A percentile compares a stretch with the other conserved stretches of the same genome.
Evolutionary conservation across 768 basidiomycete species (phyloP).

Genomic region (Hericium coralloides): DNA sequence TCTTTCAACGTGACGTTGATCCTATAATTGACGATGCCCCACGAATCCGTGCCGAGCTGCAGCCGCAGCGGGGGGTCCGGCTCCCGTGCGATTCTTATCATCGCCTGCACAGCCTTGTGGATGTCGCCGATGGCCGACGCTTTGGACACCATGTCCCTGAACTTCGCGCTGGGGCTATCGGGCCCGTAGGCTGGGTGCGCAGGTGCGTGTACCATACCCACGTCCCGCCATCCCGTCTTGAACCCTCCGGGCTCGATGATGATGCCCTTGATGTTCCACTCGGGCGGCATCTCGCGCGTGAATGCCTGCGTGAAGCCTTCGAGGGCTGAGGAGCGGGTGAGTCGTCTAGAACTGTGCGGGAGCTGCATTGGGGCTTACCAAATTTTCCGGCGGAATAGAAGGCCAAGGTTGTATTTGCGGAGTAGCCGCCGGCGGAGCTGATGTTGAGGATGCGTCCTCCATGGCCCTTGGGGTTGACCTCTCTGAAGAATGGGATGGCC

Average conservation of each 20-base stretch:
- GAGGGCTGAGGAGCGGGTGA: background rate
- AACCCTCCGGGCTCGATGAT: slow-evolving; percentile 5
- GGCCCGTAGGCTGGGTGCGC: background rate
- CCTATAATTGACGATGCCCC: background rate
- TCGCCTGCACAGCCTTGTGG: background rate
- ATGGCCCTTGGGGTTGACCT: slow-evolving; percentile 1
- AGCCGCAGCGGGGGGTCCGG: background rate
- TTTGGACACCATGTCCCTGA: background rate
- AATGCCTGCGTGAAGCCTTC: slow-evolving; percentile 3
- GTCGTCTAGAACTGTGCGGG: background rate
- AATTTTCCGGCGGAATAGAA: slow-evolving; percentile 30
- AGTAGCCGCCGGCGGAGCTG: slow-evolving; percentile 20
- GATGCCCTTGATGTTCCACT: slow-evolving; percentile 6
- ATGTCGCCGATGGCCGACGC: background rate
- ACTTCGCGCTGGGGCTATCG: background rate
- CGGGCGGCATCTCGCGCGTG: background rate
- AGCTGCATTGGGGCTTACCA: slow-evolving; percentile 17
- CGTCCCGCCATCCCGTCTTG: background rate
- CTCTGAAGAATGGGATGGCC: slow-evolving; percentile 2
- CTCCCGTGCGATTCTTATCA: background rate
- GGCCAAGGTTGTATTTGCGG: slow-evolving; percentile 21
- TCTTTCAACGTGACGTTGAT: background rate
- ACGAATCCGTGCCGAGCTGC: slow-evolving; percentile 1
- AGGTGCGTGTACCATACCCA: background rate
- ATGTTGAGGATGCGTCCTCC: slow-evolving; percentile 5